Evolutionary conservation across 169 alveolate species (phyloP).

Genomic region (Plasmodium gaboni): DNA sequence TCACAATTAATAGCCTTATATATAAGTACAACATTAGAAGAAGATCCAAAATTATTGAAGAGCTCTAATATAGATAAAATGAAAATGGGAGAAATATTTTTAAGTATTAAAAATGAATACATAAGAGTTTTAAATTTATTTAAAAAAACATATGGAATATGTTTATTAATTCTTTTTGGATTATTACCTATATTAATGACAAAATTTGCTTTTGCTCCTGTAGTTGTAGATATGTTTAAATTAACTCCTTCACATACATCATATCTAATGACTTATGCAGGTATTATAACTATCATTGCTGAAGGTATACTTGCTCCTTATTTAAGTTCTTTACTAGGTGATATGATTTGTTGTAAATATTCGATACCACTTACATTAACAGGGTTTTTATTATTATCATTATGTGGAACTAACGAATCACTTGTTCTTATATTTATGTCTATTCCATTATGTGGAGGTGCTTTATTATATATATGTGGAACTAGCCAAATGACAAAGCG

Average conservation of each 20-base stretch:
- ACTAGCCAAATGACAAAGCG: conserved; percentile 75
- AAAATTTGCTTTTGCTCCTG: conserved; percentile 68
- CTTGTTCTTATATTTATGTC: conserved; percentile 55
- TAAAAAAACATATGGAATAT: conserved; percentile 54
- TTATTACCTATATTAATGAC: conserved; percentile 65
- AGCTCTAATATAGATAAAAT: conserved; percentile 13
- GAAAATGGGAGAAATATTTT: conserved; percentile 23
- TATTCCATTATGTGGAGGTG: conserved; percentile 70
- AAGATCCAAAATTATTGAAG: conserved; percentile 45
- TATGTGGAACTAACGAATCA: conserved; percentile 59
- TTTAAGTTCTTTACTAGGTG: conserved; percentile 43
- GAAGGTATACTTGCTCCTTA: conserved; percentile 68
- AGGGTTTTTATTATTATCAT: conserved; percentile 49
- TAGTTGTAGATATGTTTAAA: conserved; percentile 62
- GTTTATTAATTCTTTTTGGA: conserved; percentile 63
- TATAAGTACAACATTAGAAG: conserved; percentile 31
- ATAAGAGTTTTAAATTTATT: conserved; percentile 34
- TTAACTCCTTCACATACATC: conserved; percentile 72
- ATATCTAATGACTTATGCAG: conserved; percentile 70
- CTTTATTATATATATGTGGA: conserved; percentile 67
- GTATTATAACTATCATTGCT: conserved; percentile 45
- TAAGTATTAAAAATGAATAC: conserved; percentile 33
- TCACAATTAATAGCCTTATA: conserved; percentile 50
- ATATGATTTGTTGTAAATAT: conserved; percentile 55
- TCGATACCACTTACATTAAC: conserved; percentile 55